Base-by-base conservation (phyloP, 106 monocot species). In the Vanilla planifolia region DNA sequence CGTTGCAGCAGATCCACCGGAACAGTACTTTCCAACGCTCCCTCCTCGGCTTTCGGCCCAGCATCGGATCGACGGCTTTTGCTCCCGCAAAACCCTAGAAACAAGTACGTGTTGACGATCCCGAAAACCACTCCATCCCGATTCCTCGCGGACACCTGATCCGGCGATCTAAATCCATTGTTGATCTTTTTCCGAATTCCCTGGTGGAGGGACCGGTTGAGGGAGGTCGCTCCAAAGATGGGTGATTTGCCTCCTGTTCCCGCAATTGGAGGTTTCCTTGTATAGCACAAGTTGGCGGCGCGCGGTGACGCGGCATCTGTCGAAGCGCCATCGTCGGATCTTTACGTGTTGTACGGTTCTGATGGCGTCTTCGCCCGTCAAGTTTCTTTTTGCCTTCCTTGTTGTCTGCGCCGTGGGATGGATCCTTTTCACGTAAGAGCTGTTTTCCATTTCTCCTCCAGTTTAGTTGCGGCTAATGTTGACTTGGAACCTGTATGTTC, bases 341-440 rank as follows among this genome's bases (percentile, higher is more conserved):
- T 10, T 13, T 7, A 8, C 33, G 55, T n/a, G 33, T 33, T 57
- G 3, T 28, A 21, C n/a, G 35, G 60, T 7, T n/a, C 14, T 27
- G 20, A 81, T 81, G 81, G 76, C 81, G 43, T 81, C 80, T 15
- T 92, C 92, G 14, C 92, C 84, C 22, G 92, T 73, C 40, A 87
- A 80, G 80, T 87, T 92, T 77, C 56, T 92, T 55, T 73, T 77
- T 46, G 75, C 72, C 16, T 70, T 92, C 43, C 84, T 92, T 10
- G 62, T 66, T 41, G 71, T 83, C 42, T 83, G 60, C 33, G 60
- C 67, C 55, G 51, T 75, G 35, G 86, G 92, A 69, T 92, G 92
- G 92, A 67, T 92, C 62, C 48, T 84, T 28, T 80, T 92, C 68
- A 59, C 75, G 92, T 92, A 75, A 84, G 86, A 60, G 20, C 28